Evolutionary conservation across 371 early-diverging fungal genomes (phyloP), one percentile per base, ranked within the genome.

Genomic region (Mortierella sp.): DNA sequence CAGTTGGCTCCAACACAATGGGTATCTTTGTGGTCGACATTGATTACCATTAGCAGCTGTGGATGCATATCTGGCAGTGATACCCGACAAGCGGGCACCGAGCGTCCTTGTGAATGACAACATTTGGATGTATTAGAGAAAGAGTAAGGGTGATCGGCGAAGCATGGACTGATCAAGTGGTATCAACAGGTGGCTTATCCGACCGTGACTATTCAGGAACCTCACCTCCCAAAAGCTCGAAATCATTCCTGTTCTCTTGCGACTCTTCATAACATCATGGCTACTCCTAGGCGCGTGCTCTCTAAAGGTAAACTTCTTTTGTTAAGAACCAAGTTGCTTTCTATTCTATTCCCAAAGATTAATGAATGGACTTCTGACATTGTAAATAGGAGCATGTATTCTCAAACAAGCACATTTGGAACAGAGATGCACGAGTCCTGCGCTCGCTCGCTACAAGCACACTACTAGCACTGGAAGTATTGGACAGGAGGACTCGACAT

Each of bases 51-150:
- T 76, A 55, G 76, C 67, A 16, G 81, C 76, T 48, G 82, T 81
- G 50, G 82, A 81, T 66, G 76, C 72, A 62, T 72, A 75, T 65
- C 82, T 68, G n/a, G 82, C 69, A 22, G 69, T 67, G 41, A 65
- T 57, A 58, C 82, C 72, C 21, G 82, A 48, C 48, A 81, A 22
- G 60, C 82, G 82, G 50, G 82, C 70, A 24, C 73, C 74, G 22
- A 81, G 67, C 50, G 72, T 55, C 82, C 69, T 62, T 67, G 74
- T 72, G 82, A 81, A 69, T 53, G 76, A 72, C 60, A 74, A 69
- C 75, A 74, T 55, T 67, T 45, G 55, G 9, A 38, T 68, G 63
- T 58, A 16, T 16, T 47, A 50, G 33, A 28, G 60, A 9, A 52
- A 32, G 63, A 40, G 48, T 53, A 50, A 32, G 65, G 28, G 43